phyloP scores from a whole-genome alignment of 345 rosid species.

The Pistacia atlantica region DNA sequence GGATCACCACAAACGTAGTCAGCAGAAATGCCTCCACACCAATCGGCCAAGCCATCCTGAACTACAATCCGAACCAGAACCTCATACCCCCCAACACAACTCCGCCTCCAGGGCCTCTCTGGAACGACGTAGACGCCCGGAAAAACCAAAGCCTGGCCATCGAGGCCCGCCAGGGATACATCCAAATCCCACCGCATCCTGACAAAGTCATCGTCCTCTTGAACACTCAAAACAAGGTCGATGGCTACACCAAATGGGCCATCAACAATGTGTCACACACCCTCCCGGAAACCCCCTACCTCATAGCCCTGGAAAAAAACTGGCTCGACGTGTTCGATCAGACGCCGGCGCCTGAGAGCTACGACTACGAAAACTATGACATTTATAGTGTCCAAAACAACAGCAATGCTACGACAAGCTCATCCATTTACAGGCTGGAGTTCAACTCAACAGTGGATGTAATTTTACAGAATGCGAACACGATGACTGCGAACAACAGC shows the following conservation, averaged over 20 bases:
- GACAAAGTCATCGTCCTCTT: slow-evolving; percentile 27
- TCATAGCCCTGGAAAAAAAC: slow-evolving; percentile 26
- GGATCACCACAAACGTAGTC: slow-evolving; percentile 14
- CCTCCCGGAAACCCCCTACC: slow-evolving; percentile 33
- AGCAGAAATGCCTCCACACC: slow-evolving; percentile 17
- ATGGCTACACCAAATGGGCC: slow-evolving; percentile 31
- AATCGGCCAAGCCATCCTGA: slow-evolving; percentile 22
- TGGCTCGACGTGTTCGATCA: slow-evolving; percentile 21
- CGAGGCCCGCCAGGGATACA: slow-evolving; percentile 11
- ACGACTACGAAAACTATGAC: slow-evolving; percentile 19
- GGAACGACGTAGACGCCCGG: slow-evolving; percentile 16
- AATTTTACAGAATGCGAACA: slow-evolving; percentile 39
- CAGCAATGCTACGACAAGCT: slow-evolving; percentile 28
- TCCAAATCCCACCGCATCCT: slow-evolving; percentile 10
- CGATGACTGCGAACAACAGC: slow-evolving; percentile 12
- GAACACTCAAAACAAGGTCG: slow-evolving; percentile 34
- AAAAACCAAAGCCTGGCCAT: slow-evolving; percentile 15
- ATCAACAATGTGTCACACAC: slow-evolving; percentile 36
- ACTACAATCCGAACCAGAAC: slow-evolving; percentile 14
- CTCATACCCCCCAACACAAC: background rate
- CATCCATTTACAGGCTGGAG: slow-evolving; percentile 27
- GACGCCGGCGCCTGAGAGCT: background rate
- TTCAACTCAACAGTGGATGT: slow-evolving; percentile 32
- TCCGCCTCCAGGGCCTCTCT: slow-evolving; percentile 14
- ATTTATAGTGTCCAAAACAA: slow-evolving; percentile 20